Evolutionary conservation across 495 filamentous ascomycete species (phyloP), one percentile per base, ranked within the genome.

Genomic region (Podospora sp.): DNA sequence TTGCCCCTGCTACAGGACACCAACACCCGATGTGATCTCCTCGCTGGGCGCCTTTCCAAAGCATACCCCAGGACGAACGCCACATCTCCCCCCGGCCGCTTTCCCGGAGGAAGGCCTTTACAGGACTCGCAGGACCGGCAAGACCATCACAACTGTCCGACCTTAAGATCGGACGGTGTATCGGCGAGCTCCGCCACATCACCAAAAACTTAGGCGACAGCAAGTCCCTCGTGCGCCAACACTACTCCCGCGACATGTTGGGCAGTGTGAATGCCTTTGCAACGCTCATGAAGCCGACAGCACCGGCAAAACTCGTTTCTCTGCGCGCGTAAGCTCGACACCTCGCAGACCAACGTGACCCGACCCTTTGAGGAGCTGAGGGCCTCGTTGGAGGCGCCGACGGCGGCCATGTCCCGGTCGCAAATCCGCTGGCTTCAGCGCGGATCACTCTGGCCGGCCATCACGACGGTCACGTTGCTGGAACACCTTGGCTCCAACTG

Each of bases 391-490:
- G 63, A 69, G 14, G 35, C 63, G 3, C 70, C 73, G n/a, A 56
- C 65, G 0, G 11, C 40, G 0, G 62, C 61, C 3, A 57, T 79
- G 3, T 68, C 73, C 6, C 77, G 84, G 56, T 5, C 40, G 29
- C 76, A 79, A 14, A 70, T 66, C 24, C 6, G 24, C 24, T 90
- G 87, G 87, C 75, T 89, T 9, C 49, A 75, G 25, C 49, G 70
- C 16, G 84, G 81, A 18, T 72, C 72, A 6, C 68, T 90, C 0
- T 87, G 86, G 82, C 88, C 89, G 18, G 75, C 73, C 21, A 71
- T 82, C 4, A 86, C 84, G 0, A 77, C 83, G 0, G 63, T 82
- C 0, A 77, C 81, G 0, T 49, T 90, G 4, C 78, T 92, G 29
- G 78, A 84, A 58, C 79, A 82, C 16, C 71, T 91, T 0, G 78